Percentiles rank a stretch among this genome's conserved stretches.
These are phyloP conservation scores for Oryza rufipogon DNA, from an alignment of 176 grass and related monocot genomes.

Conservation along the genomic window DNA sequence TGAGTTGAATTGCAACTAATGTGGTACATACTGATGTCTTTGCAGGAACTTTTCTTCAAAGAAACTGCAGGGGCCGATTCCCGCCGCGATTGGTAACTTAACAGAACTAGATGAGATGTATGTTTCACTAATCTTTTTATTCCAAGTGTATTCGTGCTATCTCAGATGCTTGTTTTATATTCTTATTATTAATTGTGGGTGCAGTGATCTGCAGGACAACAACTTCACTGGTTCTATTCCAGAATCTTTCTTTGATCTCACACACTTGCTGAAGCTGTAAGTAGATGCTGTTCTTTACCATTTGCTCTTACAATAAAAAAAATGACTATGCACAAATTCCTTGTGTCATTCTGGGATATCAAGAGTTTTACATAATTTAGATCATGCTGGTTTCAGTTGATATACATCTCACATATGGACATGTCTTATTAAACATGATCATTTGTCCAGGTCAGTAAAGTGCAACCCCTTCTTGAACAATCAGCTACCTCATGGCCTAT, in stretches of 20 bases:
- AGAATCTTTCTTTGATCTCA: conserved; percentile 53
- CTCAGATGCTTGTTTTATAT: conserved; percentile 10
- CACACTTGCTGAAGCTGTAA: conserved; percentile 57
- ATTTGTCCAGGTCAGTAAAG: conserved; percentile 55
- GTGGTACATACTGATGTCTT: conserved; percentile 14
- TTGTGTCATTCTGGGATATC: background rate
- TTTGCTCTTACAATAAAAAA: background rate
- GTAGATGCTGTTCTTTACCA: conserved; percentile 10
- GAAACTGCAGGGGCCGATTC: conserved; percentile 55
- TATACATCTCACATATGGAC: conserved; percentile 2
- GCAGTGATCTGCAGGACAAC: conserved; percentile 61
- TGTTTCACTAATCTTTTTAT: background rate
- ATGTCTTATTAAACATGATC: background rate
- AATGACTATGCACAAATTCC: conserved; percentile 20
- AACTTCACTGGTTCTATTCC: conserved; percentile 69
- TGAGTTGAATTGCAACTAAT: background rate
- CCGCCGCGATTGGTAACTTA: conserved; percentile 44
- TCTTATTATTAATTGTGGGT: conserved; percentile 20
- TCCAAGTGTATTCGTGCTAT: background rate
- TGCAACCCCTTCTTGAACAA: conserved; percentile 56
- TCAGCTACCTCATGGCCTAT: conserved; percentile 52
- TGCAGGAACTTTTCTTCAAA: conserved; percentile 62
- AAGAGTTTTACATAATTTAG: background rate
- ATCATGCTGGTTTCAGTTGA: background rate
- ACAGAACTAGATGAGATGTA: conserved; percentile 60